Conservation (phyloP, 768 basidiomycete genomes). For the Lactifluus pinguis region DNA sequence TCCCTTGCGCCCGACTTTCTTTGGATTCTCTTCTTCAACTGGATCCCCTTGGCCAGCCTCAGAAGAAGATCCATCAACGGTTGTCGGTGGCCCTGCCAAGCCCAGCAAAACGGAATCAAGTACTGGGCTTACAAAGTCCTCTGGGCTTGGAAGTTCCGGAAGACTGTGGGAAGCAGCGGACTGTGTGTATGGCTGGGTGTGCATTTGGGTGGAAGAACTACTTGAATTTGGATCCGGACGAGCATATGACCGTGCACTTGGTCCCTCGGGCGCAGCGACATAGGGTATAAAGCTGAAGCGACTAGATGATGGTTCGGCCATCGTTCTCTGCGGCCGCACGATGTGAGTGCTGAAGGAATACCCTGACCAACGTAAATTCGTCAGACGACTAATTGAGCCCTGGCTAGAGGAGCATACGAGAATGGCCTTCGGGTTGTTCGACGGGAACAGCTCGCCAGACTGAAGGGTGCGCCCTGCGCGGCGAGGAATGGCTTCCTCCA, state of each 20-base stretch:
- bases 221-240: not conserved
- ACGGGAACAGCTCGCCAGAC: constrained; percentile 7
- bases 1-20: constrained; percentile 1
- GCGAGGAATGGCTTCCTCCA: not conserved
- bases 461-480: constrained; percentile 1
- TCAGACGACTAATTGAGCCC: not conserved
- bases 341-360: not conserved
- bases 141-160: not conserved
- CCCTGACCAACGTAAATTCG: not conserved
- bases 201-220: not conserved
- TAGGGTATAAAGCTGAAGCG: constrained; percentile 10
- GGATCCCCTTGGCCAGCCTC: constrained; percentile 9
- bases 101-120: constrained; percentile 6
- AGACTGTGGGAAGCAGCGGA: not conserved
- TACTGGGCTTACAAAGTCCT: constrained; percentile 7
- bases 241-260: not conserved
- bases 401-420: not conserved
- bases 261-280: constrained; percentile 2
- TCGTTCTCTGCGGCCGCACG: constrained; percentile 3
- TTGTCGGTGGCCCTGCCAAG: not conserved
- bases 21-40: not conserved
- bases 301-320: constrained; percentile 12
- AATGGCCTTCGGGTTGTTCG: not conserved
- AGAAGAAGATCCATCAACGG: constrained; percentile 11
- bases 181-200: constrained; percentile 2